Conservation (phyloP, 805 yeast genomes). For the Candida taoyuanica region DNA sequence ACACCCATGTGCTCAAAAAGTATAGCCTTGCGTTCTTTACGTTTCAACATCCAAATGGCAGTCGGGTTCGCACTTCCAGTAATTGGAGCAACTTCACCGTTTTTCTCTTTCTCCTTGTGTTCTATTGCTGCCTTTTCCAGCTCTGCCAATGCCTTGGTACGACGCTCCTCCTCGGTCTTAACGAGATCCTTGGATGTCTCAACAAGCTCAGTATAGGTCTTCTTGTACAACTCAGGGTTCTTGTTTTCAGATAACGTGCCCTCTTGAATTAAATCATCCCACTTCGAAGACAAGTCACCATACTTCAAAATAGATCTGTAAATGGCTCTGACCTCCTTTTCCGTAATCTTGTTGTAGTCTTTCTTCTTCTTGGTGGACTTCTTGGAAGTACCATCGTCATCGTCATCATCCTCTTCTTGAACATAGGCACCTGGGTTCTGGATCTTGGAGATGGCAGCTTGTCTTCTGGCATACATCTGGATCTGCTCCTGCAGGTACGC, state of each 20-base stretch:
- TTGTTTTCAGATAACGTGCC: constrained; percentile 84
- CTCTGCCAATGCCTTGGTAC: constrained; percentile 49
- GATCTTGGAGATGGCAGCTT: constrained; percentile 64
- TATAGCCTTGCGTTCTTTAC: constrained; percentile 85
- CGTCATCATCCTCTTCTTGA: constrained; percentile 37
- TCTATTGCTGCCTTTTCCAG: constrained; percentile 57
- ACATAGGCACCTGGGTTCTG: constrained; percentile 41
- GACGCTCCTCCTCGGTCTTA: constrained; percentile 59
- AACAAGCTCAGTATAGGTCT: constrained; percentile 69
- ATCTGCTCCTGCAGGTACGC: constrained; percentile 84
- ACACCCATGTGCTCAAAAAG: constrained; percentile 86
- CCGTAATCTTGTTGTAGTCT: constrained; percentile 57
- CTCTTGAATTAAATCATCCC: constrained; percentile 86
- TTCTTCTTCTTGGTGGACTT: constrained; percentile 30
- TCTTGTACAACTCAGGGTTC: constrained; percentile 71
- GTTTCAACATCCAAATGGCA: constrained; percentile 55
- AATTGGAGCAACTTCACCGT: constrained; percentile 27
- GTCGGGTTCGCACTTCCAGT: constrained; percentile 39
- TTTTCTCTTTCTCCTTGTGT: constrained; percentile 42
- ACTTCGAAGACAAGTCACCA: constrained; percentile 72
- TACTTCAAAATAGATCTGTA: constrained; percentile 76
- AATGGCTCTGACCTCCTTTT: constrained; percentile 79
- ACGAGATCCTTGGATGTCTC: constrained; percentile 57
- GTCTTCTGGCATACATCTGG: constrained; percentile 78
- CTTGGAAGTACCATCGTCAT: constrained; percentile 33